Evolutionary conservation across 2,329 filamentous ascomycete genomes (phyloP).

Genomic region (Ceratocystis papillata): DNA sequence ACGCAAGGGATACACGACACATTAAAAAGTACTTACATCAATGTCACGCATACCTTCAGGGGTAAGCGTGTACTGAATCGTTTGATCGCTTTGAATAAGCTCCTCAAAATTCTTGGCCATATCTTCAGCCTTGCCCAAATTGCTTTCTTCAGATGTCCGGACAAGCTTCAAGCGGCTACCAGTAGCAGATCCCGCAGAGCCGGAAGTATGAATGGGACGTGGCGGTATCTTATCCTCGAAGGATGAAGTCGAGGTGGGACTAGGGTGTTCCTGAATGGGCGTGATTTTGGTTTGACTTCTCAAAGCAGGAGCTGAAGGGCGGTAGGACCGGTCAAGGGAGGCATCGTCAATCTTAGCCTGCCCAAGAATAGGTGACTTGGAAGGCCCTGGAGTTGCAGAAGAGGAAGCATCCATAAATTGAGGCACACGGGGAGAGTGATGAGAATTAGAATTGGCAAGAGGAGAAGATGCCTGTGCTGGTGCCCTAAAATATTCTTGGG

Average conservation of each 20-base stretch:
- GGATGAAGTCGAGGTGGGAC: slow-evolving; percentile 17
- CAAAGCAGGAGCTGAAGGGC: slow-evolving; percentile 11
- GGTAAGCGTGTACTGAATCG: slow-evolving; percentile 71
- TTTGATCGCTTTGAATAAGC: slow-evolving; percentile 70
- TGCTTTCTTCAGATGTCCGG: slow-evolving; percentile 49
- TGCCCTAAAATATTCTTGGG: slow-evolving; percentile 17
- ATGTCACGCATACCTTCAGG: slow-evolving; percentile 68
- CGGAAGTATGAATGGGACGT: slow-evolving; percentile 39
- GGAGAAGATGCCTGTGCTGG: slow-evolving; percentile 13
- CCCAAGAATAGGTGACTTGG: slow-evolving; percentile 1
- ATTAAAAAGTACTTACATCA: slow-evolving; percentile 44
- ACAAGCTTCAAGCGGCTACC: slow-evolving; percentile 43
- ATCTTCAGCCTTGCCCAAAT: slow-evolving; percentile 40
- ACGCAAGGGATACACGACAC: neutral
- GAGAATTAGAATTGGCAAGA: slow-evolving; percentile 2
- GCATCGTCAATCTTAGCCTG: slow-evolving; percentile 29
- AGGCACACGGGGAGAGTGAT: slow-evolving; percentile 13
- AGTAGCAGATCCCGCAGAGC: slow-evolving; percentile 42
- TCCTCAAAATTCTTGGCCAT: slow-evolving; percentile 63
- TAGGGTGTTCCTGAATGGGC: slow-evolving; percentile 24
- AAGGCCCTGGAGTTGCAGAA: neutral
- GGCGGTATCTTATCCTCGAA: slow-evolving; percentile 21
- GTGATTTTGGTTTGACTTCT: slow-evolving; percentile 22
- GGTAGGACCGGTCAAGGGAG: slow-evolving; percentile 20
- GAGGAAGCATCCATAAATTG: slow-evolving; percentile 12